These are phyloP conservation scores for Millerozyma acaciae DNA, from an alignment of 805 yeast genomes.

Conservation along the genomic window DNA sequence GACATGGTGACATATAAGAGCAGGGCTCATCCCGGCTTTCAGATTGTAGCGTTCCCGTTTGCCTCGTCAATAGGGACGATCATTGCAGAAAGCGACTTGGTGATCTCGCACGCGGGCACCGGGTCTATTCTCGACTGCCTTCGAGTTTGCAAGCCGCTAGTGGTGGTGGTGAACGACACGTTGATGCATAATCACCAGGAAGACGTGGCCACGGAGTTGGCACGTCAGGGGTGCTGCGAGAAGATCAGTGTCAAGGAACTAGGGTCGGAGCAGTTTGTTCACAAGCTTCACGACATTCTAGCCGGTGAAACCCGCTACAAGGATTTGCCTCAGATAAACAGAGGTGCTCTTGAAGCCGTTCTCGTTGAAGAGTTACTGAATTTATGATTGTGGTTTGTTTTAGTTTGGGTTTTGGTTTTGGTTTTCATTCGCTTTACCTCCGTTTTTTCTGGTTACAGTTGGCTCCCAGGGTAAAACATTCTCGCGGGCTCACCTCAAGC, in stretches of 20 bases:
- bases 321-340: background rate
- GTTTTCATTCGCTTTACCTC: no score
- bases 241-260: conserved; percentile 2
- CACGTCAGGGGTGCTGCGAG: conserved; percentile 10
- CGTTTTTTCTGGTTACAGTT: no score
- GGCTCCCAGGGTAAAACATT: no score
- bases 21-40: conserved; percentile 5
- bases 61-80: conserved; percentile 24
- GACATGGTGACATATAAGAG: conserved; percentile 2
- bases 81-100: conserved; percentile 49
- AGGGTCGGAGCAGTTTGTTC: background rate
- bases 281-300: conserved; percentile 1
- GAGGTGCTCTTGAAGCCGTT: conserved; percentile 1
- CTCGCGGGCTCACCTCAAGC: no score
- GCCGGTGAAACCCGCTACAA: background rate
- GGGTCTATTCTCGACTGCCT: conserved; percentile 86
- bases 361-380: conserved; percentile 4
- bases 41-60: conserved; percentile 25
- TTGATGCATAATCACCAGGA: conserved; percentile 88
- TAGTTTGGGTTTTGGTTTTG: no score
- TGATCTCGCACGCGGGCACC: conserved; percentile 87
- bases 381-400: background rate
- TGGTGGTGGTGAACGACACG: conserved; percentile 65
- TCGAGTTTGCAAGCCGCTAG: conserved; percentile 49
- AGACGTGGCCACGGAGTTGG: conserved; percentile 55